Conservation (phyloP, 352 stramenopile species). For the Pythium dissotocum region DNA sequence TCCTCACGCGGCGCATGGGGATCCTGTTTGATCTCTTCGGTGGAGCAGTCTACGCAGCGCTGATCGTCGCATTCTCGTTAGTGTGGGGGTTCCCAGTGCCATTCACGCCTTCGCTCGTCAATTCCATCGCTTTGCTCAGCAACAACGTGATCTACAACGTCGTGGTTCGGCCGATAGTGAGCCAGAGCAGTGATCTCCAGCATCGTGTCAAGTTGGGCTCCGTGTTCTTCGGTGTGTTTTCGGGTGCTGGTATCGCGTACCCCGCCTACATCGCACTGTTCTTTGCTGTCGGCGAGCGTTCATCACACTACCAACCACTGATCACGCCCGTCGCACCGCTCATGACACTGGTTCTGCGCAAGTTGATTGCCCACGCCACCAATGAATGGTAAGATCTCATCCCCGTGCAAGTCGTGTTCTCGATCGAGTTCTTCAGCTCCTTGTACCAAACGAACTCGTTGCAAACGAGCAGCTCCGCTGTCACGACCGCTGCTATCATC, state of each 20-base stretch:
- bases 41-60: neutral
- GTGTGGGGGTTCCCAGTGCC: neutral
- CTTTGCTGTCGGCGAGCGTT: neutral
- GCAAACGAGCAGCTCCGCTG: too few species aligned
- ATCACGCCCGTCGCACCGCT: neutral
- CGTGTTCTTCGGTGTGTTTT: neutral
- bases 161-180: neutral
- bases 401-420: too few species aligned
- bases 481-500: too few species aligned
- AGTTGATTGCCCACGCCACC: neutral
- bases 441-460: too few species aligned
- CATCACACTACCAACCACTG: neutral
- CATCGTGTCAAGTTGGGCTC: neutral
- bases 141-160: neutral
- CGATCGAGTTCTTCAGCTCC: too few species aligned
- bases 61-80: neutral
- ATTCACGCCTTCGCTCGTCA: conserved; percentile 2
- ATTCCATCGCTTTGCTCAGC: neutral
- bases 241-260: neutral
- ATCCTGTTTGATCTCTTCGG: neutral
- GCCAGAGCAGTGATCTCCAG: neutral
- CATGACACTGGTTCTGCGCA: neutral
- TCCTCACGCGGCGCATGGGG: neutral
- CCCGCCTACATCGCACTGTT: conserved; percentile 1
- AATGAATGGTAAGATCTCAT: too few species aligned